Conservation (phyloP, 2,329 filamentous ascomycete species). For the Leptographium flavum region DNA sequence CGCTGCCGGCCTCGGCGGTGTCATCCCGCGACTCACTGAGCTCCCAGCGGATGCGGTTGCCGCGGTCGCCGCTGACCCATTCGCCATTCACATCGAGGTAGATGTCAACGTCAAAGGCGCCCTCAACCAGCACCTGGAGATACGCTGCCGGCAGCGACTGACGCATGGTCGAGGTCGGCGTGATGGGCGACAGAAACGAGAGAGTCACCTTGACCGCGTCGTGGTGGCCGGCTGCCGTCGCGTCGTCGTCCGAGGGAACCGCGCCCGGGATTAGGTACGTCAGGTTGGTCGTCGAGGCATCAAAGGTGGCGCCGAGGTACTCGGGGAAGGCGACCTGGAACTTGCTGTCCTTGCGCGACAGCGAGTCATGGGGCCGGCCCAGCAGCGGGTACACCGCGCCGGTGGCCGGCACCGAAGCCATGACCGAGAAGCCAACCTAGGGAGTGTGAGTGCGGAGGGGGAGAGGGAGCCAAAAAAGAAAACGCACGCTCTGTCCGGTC, state of each 20-base stretch:
- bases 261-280: constrained; percentile 25
- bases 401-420: constrained; percentile 29
- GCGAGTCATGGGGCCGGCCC: constrained; percentile 36
- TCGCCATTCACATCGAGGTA: constrained; percentile 60
- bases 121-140: constrained; percentile 54
- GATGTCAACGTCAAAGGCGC: constrained; percentile 46
- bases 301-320: constrained; percentile 13
- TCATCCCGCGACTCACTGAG: constrained; percentile 27
- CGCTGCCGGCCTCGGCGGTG: constrained; percentile 14
- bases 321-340: constrained; percentile 27
- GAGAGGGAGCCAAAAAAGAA: background rate
- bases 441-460: background rate
- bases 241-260: constrained; percentile 6
- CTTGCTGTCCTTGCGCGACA: constrained; percentile 17
- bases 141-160: constrained; percentile 77
- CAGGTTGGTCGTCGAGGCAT: constrained; percentile 18
- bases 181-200: constrained; percentile 61
- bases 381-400: constrained; percentile 33
- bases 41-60: constrained; percentile 56
- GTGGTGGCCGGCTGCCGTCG: constrained; percentile 13
- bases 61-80: constrained; percentile 67
- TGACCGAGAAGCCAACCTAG: constrained; percentile 34
- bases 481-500: constrained; percentile 17
- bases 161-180: constrained; percentile 64
- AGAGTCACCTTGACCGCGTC: constrained; percentile 25